A percentile compares a stretch with the other conserved stretches of the same genome.
These are phyloP conservation scores for Maudiozyma pseudohumilis DNA, from an alignment of 805 yeast genomes.

Conservation along the genomic window DNA sequence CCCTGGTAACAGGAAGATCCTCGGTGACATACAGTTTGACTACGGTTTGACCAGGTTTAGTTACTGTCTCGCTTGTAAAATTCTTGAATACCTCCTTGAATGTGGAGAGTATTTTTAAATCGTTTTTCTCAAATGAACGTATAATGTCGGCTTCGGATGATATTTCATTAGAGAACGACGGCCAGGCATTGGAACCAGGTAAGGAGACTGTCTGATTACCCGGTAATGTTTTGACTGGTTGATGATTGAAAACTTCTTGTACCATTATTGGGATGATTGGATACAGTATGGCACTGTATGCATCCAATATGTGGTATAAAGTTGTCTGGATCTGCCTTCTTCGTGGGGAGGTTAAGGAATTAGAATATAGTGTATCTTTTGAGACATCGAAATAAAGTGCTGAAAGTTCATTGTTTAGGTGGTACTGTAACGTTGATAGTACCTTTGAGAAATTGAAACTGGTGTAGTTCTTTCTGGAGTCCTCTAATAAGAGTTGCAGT, in stretches of 20 bases:
- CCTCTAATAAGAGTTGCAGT: constrained; percentile 37
- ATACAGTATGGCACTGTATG: constrained; percentile 57
- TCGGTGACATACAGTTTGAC: constrained; percentile 9
- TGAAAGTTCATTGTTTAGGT: constrained; percentile 67
- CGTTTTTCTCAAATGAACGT: constrained; percentile 12
- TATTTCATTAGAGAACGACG: background rate
- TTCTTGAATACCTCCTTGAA: constrained; percentile 14
- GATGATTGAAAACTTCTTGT: constrained; percentile 77
- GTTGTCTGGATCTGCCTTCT: constrained; percentile 49
- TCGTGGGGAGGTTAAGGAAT: constrained; percentile 33
- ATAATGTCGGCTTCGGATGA: background rate
- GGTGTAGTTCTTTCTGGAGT: constrained; percentile 38
- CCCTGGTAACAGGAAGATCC: constrained; percentile 19
- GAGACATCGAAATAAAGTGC: constrained; percentile 78
- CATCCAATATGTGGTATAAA: constrained; percentile 44
- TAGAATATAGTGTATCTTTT: constrained; percentile 81
- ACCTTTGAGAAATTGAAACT: constrained; percentile 59
- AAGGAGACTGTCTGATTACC: constrained; percentile 10
- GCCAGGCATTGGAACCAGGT: constrained; percentile 10
- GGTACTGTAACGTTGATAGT: constrained; percentile 55
- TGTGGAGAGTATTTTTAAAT: constrained; percentile 12
- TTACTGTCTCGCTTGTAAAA: constrained; percentile 14
- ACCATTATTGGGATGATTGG: constrained; percentile 79
- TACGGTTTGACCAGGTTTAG: constrained; percentile 27
- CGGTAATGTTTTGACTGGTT: constrained; percentile 29